A percentile compares a stretch with the other conserved stretches of the same genome.
phyloP scores from a whole-genome alignment of 805 yeast species.

The Schizosaccharomyces lindneri region DNA sequence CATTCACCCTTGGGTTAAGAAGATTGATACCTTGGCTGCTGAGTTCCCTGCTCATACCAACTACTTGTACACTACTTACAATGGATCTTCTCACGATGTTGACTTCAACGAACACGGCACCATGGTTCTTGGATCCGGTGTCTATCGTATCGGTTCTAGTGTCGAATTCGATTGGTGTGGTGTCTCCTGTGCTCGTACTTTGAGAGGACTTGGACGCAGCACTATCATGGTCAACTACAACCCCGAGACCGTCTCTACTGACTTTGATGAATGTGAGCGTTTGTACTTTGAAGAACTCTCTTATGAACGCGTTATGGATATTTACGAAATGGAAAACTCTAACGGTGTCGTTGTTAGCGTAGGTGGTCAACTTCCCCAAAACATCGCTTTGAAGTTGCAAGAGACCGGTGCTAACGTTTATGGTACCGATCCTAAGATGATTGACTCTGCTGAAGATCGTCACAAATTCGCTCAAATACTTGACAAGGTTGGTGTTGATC shows the following conservation, averaged over 20 bases:
- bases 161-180: conserved; percentile 99
- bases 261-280: conserved; percentile 93
- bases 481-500: conserved; percentile 90
- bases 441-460: conserved; percentile 93
- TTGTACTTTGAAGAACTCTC: conserved; percentile 87
- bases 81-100: conserved; percentile 71
- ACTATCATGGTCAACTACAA: conserved; percentile 94
- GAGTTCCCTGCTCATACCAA: conserved; percentile 94
- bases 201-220: conserved; percentile 63
- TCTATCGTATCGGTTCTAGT: conserved; percentile 93
- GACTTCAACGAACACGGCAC: conserved; percentile 78
- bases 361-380: conserved; percentile 98
- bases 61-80: conserved; percentile 83
- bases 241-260: conserved; percentile 98
- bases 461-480: conserved; percentile 93
- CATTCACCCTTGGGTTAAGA: conserved; percentile 73
- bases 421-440: conserved; percentile 96
- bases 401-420: conserved; percentile 84
- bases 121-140: conserved; percentile 95
- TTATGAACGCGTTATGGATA: conserved; percentile 80
- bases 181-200: conserved; percentile 81
- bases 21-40: conserved; percentile 91
- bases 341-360: conserved; percentile 82
- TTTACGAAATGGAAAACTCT: conserved; percentile 74
- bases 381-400: conserved; percentile 77